A percentile compares a stretch with the other conserved stretches of the same genome.
These are phyloP conservation scores for Ganoderma sinense DNA, from an alignment of 1,284 basidiomycete species.

Conservation along the genomic window DNA sequence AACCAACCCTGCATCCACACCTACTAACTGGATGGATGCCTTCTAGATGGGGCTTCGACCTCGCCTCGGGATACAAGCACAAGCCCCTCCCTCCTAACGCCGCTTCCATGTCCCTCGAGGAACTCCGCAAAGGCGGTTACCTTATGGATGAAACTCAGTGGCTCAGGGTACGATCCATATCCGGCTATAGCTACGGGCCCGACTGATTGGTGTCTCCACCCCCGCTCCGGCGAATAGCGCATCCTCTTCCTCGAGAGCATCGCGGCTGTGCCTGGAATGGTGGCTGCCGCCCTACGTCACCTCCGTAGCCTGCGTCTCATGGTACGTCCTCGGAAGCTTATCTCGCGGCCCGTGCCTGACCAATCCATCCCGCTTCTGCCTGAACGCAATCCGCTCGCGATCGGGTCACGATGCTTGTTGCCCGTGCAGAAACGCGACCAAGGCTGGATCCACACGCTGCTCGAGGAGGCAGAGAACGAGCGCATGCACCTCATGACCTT, in stretches of 20 bases:
- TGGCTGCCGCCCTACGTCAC: slow-evolving; percentile 88
- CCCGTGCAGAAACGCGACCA: slow-evolving; percentile 78
- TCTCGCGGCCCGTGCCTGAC: slow-evolving; percentile 11
- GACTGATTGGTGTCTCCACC: background rate
- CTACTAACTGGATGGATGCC: background rate
- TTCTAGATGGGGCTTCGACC: slow-evolving; percentile 71
- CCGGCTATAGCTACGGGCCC: background rate
- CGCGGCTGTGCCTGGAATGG: slow-evolving; percentile 96
- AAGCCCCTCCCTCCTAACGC: slow-evolving; percentile 65
- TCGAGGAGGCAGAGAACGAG: slow-evolving; percentile 97
- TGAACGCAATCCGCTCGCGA: slow-evolving; percentile 1
- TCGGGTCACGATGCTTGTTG: background rate
- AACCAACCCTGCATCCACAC: background rate
- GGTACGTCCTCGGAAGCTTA: slow-evolving; percentile 49
- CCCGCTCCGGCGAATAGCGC: slow-evolving; percentile 50
- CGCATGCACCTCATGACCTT: slow-evolving; percentile 96
- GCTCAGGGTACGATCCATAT: slow-evolving; percentile 63
- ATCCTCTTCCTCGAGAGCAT: slow-evolving; percentile 91
- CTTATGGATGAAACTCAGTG: slow-evolving; percentile 79
- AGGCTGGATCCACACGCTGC: slow-evolving; percentile 86
- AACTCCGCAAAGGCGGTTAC: slow-evolving; percentile 78
- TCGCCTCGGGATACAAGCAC: slow-evolving; percentile 85
- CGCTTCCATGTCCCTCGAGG: slow-evolving; percentile 66
- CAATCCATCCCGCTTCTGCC: slow-evolving; percentile 7
- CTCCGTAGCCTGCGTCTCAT: slow-evolving; percentile 84